A percentile compares a stretch with the other conserved stretches of the same genome.
These are phyloP conservation scores for Mortierella sp. DNA, from an alignment of 371 early-diverging fungal genomes.

Conservation along the genomic window DNA sequence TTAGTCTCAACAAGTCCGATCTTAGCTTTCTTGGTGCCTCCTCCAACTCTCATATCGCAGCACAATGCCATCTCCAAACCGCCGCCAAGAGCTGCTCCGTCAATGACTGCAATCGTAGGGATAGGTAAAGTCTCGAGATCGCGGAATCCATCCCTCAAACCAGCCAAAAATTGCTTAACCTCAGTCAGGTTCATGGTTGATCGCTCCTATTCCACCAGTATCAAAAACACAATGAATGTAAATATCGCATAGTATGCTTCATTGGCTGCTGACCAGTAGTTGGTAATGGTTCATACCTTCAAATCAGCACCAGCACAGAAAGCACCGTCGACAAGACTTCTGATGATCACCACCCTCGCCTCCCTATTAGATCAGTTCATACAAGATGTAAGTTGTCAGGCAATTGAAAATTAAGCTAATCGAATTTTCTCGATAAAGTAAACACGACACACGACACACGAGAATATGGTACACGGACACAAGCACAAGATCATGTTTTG, in stretches of 20 bases:
- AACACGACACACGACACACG: slow-evolving; percentile 7
- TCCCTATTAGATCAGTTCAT: slow-evolving; percentile 53
- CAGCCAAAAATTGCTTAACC: slow-evolving; percentile 87
- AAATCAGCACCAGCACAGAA: slow-evolving; percentile 98
- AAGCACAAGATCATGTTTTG: no score
- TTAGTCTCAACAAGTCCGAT: slow-evolving; percentile 95
- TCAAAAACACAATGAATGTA: background rate
- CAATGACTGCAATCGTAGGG: slow-evolving; percentile 96
- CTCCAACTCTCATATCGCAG: slow-evolving; percentile 93
- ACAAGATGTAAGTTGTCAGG: background rate
- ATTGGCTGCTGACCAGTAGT: background rate
- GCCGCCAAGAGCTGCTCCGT: slow-evolving; percentile 96
- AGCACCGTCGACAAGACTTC: slow-evolving; percentile 85
- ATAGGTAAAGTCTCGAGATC: slow-evolving; percentile 91
- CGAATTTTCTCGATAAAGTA: slow-evolving; percentile 32
- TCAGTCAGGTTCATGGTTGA: slow-evolving; percentile 85
- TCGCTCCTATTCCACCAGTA: slow-evolving; percentile 76
- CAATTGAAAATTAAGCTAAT: background rate
- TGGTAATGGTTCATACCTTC: slow-evolving; percentile 66
- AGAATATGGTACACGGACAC: no score
- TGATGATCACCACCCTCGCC: slow-evolving; percentile 85
- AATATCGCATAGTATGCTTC: no score
- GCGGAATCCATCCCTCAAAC: slow-evolving; percentile 81
- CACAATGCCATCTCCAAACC: slow-evolving; percentile 95
- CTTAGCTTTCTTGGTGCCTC: slow-evolving; percentile 73